A percentile compares a stretch with the other conserved stretches of the same genome.
Evolutionary conservation across 345 rosid species (phyloP).

Genomic region (Toxicodendron radicans): DNA sequence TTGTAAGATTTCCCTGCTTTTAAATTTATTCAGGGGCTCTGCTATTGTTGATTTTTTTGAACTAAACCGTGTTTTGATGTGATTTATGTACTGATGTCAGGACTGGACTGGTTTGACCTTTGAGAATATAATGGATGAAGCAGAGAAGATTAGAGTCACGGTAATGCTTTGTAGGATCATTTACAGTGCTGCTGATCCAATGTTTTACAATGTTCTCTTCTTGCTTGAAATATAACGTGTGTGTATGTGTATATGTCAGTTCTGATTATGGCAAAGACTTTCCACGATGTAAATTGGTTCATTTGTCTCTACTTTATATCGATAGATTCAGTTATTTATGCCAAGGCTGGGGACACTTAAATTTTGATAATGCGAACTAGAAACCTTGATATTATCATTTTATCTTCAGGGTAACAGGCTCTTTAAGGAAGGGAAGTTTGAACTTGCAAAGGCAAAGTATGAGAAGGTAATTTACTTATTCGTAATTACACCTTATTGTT

Average conservation of each 20-base stretch:
- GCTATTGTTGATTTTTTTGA: background rate
- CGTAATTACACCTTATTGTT: background rate
- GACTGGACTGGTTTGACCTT: slow-evolving; percentile 98
- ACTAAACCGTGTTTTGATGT: background rate
- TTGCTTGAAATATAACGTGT: background rate
- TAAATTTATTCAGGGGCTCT: background rate
- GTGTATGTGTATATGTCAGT: background rate
- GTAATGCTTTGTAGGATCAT: slow-evolving; percentile 39
- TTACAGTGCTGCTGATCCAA: background rate
- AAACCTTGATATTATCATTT: slow-evolving; percentile 17
- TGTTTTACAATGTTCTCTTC: background rate
- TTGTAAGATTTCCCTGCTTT: background rate
- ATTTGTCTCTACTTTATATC: background rate
- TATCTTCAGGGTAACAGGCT: slow-evolving; percentile 84
- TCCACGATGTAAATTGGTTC: slow-evolving; percentile 8
- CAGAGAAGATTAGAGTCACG: slow-evolving; percentile 79
- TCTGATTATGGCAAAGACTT: background rate
- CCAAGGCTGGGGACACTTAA: background rate
- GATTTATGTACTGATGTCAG: slow-evolving; percentile 40
- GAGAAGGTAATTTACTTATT: slow-evolving; percentile 63
- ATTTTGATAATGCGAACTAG: background rate
- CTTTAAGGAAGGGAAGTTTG: slow-evolving; percentile 91
- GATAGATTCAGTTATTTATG: slow-evolving; percentile 2
- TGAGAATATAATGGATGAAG: slow-evolving; percentile 86
- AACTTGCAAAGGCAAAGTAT: slow-evolving; percentile 90